Percentiles rank a stretch among this genome's conserved stretches.
These are phyloP conservation scores for Daldinia vernicosa DNA, from an alignment of 495 filamentous ascomycete species.

Conservation along the genomic window DNA sequence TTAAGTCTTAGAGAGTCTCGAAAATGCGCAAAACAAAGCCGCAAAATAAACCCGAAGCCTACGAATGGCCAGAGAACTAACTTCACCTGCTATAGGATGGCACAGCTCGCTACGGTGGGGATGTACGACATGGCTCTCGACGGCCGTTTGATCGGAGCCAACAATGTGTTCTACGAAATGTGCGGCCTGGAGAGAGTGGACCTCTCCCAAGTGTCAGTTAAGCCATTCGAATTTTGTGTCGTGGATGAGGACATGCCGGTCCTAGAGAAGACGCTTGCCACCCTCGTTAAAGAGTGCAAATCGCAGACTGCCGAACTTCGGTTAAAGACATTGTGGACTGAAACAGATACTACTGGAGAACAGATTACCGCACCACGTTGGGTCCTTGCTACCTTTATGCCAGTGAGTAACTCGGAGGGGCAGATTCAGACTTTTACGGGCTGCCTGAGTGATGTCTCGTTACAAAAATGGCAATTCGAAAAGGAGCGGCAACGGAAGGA, in stretches of 20 bases:
- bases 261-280: constrained; percentile 62
- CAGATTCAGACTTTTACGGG: constrained; percentile 73
- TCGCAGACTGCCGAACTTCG: constrained; percentile 71
- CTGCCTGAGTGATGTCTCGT: constrained; percentile 64
- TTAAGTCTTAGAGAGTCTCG: neutral
- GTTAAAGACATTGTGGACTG: constrained; percentile 68
- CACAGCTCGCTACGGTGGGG: constrained; percentile 57
- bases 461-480: constrained; percentile 69
- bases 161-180: constrained; percentile 58
- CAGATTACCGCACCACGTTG: constrained; percentile 59
- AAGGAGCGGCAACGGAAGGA: constrained; percentile 67
- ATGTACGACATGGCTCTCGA: constrained; percentile 59
- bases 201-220: constrained; percentile 39
- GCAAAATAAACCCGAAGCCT: neutral
- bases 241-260: constrained; percentile 64
- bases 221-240: constrained; percentile 57
- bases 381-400: constrained; percentile 75
- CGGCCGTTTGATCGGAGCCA: constrained; percentile 53
- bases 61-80: constrained; percentile 3
- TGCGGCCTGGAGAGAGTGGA: constrained; percentile 69
- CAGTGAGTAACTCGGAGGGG: constrained; percentile 66
- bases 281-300: constrained; percentile 62
- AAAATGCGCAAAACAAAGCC: neutral
- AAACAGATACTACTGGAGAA: constrained; percentile 66
- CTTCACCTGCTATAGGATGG: constrained; percentile 44